Conservation (phyloP, 2,329 filamentous ascomycete species). For the Incumbomyces delicatus region DNA sequence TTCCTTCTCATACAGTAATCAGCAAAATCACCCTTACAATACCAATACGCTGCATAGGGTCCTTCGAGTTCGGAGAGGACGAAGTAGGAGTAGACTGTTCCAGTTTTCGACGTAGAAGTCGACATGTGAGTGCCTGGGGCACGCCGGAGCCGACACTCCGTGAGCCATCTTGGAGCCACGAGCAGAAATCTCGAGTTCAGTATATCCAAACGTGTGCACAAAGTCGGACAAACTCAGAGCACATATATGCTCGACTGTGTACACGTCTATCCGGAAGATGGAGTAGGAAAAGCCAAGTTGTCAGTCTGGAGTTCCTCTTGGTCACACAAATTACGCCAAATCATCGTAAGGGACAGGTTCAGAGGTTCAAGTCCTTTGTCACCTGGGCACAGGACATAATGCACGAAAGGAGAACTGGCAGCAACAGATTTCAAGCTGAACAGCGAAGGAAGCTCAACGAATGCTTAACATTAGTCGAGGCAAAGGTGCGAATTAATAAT, state of each 20-base stretch:
- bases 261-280: not conserved
- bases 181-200: too few species aligned
- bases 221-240: not conserved
- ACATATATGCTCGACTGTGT: not conserved
- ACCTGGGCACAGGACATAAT: not conserved
- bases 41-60: too few species aligned
- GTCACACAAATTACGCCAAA: constrained; percentile 1
- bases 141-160: too few species aligned
- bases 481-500: too few species aligned
- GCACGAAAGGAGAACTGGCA: too few species aligned
- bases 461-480: not conserved
- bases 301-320: not conserved
- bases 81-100: too few species aligned
- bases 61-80: too few species aligned
- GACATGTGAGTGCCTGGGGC: too few species aligned
- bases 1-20: not conserved
- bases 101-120: too few species aligned
- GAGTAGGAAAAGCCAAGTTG: not conserved
- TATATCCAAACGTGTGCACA: too few species aligned
- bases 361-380: not conserved
- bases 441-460: not conserved
- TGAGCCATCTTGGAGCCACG: too few species aligned
- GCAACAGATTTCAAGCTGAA: too few species aligned
- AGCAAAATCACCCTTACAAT: not conserved
- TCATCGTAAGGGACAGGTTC: not conserved